Conservation (phyloP, 192 early-diverging fungal genomes). For the Coemansia sp. region DNA sequence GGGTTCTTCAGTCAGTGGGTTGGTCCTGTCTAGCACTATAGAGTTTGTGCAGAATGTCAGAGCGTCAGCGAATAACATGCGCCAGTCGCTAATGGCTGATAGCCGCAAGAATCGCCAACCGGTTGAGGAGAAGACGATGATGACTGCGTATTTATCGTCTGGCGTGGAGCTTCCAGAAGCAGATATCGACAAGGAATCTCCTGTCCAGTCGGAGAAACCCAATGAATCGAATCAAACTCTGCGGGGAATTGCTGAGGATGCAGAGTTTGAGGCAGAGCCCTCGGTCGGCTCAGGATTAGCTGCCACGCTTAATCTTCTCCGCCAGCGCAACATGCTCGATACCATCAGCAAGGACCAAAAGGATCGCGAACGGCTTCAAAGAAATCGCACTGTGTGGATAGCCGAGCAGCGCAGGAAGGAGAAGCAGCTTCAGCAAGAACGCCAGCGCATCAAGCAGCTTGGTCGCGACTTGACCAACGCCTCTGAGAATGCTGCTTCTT, state of each 20-base stretch:
- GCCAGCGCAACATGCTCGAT: conserved; percentile 72
- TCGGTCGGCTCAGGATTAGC: conserved; percentile 76
- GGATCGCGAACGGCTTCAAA: conserved; percentile 58
- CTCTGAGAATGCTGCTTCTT: not conserved
- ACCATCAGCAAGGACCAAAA: conserved; percentile 68
- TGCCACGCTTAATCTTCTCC: conserved; percentile 78
- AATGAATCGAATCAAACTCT: not conserved
- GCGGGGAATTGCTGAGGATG: not conserved
- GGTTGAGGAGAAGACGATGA: not conserved
- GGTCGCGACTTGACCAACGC: conserved; percentile 11
- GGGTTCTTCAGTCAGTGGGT: conserved; percentile 15
- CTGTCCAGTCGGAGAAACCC: not conserved
- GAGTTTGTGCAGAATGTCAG: conserved; percentile 80
- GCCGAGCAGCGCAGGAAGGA: conserved; percentile 67
- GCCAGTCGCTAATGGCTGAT: not conserved
- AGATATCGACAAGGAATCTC: not conserved
- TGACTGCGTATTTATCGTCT: too few species aligned
- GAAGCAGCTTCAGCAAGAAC: conserved; percentile 59
- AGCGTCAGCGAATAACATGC: conserved; percentile 4
- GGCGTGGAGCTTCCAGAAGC: not conserved
- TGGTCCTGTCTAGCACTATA: conserved; percentile 84
- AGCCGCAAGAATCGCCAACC: not conserved
- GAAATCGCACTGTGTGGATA: conserved; percentile 62
- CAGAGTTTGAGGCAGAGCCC: conserved; percentile 59
- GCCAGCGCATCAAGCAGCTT: conserved; percentile 68